Evolutionary conservation across 2,329 filamentous ascomycete genomes (phyloP).

Genomic region (Parasarocladium wereldwijsianum): DNA sequence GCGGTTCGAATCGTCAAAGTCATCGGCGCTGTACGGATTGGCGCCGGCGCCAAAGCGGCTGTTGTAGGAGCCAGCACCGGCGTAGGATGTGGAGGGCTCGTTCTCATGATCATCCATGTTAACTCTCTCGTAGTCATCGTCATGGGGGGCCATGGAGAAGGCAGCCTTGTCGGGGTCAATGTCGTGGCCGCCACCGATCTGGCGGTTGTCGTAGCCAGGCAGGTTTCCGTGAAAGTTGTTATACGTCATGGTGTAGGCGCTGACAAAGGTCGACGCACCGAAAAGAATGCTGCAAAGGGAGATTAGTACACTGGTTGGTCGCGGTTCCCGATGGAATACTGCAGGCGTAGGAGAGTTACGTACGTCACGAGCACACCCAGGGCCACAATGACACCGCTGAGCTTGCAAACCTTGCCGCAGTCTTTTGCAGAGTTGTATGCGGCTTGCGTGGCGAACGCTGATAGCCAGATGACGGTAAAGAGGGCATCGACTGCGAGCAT

Average conservation of each 20-base stretch:
- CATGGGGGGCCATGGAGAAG: constrained; percentile 52
- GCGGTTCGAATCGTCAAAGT: constrained; percentile 23
- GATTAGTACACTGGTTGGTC: too few species aligned
- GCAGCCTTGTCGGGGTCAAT: constrained; percentile 57
- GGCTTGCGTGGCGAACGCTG: constrained; percentile 51
- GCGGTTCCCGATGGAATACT: constrained; percentile 4
- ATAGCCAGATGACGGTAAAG: constrained; percentile 48
- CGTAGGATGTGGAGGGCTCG: constrained; percentile 11
- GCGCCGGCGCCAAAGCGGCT: constrained; percentile 12
- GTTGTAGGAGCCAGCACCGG: constrained; percentile 19
- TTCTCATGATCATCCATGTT: constrained; percentile 38
- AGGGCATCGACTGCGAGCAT: constrained; percentile 44
- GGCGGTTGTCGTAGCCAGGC: constrained; percentile 42
- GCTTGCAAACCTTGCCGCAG: constrained; percentile 40
- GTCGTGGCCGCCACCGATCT: constrained; percentile 27
- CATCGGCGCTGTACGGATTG: constrained; percentile 23
- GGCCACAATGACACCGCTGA: constrained; percentile 49
- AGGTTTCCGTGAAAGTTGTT: constrained; percentile 46
- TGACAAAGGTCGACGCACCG: constrained; percentile 35
- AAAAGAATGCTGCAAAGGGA: constrained; percentile 35
- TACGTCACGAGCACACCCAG: constrained; percentile 50
- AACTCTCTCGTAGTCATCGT: constrained; percentile 51
- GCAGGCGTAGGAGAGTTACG: constrained; percentile 11
- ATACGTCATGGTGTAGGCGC: constrained; percentile 45
- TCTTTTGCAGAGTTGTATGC: constrained; percentile 42